A percentile compares a stretch with the other conserved stretches of the same genome.
Evolutionary conservation across 192 early-diverging fungal species (phyloP).

Genomic region (Coemansia sp.): DNA sequence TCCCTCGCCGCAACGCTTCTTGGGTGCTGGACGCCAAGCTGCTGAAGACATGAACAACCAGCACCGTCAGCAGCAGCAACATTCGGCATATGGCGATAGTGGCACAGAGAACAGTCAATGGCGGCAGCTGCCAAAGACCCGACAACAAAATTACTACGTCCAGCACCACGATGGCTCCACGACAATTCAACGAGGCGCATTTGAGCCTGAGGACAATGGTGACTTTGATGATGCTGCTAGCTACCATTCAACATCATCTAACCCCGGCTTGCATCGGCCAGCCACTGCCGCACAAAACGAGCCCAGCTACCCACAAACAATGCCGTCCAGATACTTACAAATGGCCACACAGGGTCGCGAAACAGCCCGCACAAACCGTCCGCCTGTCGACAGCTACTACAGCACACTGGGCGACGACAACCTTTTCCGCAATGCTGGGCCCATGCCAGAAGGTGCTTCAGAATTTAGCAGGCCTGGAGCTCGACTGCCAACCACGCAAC

Average conservation of each 20-base stretch:
- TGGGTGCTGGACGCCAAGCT: slow-evolving; percentile 37
- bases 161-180: slow-evolving; percentile 22
- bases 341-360: slow-evolving; percentile 33
- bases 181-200: slow-evolving; percentile 21
- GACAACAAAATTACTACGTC: slow-evolving; percentile 7
- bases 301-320: slow-evolving; percentile 25
- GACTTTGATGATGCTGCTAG: slow-evolving; percentile 59
- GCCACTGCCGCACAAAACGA: slow-evolving; percentile 14
- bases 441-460: not conserved
- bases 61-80: slow-evolving; percentile 8
- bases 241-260: slow-evolving; percentile 58
- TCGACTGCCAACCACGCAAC: slow-evolving; percentile 15
- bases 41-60: slow-evolving; percentile 5
- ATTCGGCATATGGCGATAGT: not conserved
- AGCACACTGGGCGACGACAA: slow-evolving; percentile 33
- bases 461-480: not conserved
- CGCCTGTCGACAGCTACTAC: slow-evolving; percentile 41
- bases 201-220: slow-evolving; percentile 21
- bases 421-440: slow-evolving; percentile 14
- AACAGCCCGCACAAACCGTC: slow-evolving; percentile 10
- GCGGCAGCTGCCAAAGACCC: slow-evolving; percentile 12
- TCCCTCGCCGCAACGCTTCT: slow-evolving; percentile 23
- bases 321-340: slow-evolving; percentile 40
- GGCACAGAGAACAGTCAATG: not conserved
- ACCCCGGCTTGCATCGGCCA: slow-evolving; percentile 30